Conservation (phyloP, 345 rosid genomes). For the Streptanthus diversifolius region DNA sequence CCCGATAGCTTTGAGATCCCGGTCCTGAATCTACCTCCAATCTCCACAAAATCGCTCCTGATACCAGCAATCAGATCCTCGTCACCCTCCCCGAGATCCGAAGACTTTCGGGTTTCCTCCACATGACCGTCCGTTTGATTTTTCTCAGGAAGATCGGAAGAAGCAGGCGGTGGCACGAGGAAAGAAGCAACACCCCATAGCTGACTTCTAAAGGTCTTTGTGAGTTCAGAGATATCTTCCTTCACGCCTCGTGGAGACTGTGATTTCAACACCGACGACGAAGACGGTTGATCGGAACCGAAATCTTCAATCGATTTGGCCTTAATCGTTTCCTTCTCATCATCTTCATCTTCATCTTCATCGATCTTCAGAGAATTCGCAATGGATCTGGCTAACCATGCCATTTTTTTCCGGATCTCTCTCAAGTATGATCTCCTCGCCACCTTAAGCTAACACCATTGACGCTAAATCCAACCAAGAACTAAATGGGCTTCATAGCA, state of each 20-base stretch:
- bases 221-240: constrained; percentile 79
- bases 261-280: constrained; percentile 24
- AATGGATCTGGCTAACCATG: constrained; percentile 84
- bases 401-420: constrained; percentile 42
- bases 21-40: constrained; percentile 46
- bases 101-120: constrained; percentile 35
- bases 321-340: constrained; percentile 23
- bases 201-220: constrained; percentile 65
- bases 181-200: constrained; percentile 94
- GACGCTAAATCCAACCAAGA: not conserved
- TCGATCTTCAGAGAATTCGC: constrained; percentile 78
- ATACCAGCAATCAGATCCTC: constrained; percentile 38
- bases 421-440: not conserved
- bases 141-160: constrained; percentile 1
- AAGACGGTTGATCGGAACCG: constrained; percentile 21
- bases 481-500: not conserved
- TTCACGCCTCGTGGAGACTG: constrained; percentile 68
- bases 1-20: constrained; percentile 71
- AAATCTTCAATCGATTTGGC: not conserved
- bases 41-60: constrained; percentile 39
- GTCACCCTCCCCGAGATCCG: constrained; percentile 22
- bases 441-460: constrained; percentile 19
- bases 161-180: constrained; percentile 59
- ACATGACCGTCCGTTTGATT: constrained; percentile 21
- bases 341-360: constrained; percentile 39